Evolutionary conservation across 495 filamentous ascomycete species (phyloP).

Genomic region (Aspergillus incahuasiensis): DNA sequence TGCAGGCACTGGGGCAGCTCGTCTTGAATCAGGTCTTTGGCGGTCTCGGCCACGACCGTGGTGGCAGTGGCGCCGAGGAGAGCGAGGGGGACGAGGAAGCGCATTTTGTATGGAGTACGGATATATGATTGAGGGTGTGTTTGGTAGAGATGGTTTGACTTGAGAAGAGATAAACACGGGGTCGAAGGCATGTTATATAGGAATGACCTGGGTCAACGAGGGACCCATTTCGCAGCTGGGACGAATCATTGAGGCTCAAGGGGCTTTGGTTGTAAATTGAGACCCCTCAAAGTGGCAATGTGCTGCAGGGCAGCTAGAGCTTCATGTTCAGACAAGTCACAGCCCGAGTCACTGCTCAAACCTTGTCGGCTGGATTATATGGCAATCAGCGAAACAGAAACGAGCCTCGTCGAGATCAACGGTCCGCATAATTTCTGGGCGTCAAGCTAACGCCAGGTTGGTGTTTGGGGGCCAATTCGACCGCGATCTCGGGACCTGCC

Average conservation of each 20-base stretch:
- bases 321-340: background rate
- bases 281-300: background rate
- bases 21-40: background rate
- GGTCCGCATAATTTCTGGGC: background rate
- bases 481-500: background rate
- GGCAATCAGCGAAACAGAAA: background rate
- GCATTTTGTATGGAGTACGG: conserved; percentile 7
- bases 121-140: background rate
- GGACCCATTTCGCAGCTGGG: background rate
- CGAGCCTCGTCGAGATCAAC: background rate
- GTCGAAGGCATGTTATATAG: background rate
- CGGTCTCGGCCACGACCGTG: background rate
- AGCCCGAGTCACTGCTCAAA: background rate
- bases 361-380: background rate
- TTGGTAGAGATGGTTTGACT: background rate
- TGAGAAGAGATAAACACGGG: background rate
- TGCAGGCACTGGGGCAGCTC: background rate
- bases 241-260: background rate
- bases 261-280: background rate
- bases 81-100: background rate
- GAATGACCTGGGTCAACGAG: background rate
- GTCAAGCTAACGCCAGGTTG: background rate
- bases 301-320: background rate
- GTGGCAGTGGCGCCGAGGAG: conserved; percentile 1
- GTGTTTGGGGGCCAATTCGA: background rate